A percentile compares a stretch with the other conserved stretches of the same genome.
phyloP scores from a whole-genome alignment of 305 asterid genomes.

The Fraxinus angustifolia region DNA sequence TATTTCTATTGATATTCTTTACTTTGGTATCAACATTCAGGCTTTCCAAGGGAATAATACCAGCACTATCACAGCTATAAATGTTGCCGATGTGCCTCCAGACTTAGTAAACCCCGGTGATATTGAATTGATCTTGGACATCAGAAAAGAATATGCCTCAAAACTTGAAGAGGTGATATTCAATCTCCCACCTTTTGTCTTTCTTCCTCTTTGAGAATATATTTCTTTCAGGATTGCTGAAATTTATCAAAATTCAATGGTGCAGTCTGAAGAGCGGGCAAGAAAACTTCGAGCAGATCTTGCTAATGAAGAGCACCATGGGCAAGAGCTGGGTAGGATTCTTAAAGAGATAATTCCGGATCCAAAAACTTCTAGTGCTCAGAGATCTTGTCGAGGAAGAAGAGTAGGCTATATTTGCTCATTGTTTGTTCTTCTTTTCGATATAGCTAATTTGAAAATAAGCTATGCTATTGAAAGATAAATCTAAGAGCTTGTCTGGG shows the following conservation, averaged over 20 bases:
- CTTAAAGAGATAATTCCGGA: constrained; percentile 66
- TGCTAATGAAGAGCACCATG: constrained; percentile 77
- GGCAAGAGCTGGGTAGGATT: constrained; percentile 69
- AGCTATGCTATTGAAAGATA: constrained; percentile 2
- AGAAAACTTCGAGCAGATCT: constrained; percentile 79
- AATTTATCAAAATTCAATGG: constrained; percentile 19
- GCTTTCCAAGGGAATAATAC: constrained; percentile 45
- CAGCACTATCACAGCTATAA: constrained; percentile 27
- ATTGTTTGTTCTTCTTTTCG: constrained; percentile 16
- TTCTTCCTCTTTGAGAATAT: background rate
- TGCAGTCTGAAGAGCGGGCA: constrained; percentile 86
- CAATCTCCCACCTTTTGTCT: background rate
- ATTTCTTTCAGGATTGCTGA: background rate
- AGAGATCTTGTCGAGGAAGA: constrained; percentile 62
- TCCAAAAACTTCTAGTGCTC: constrained; percentile 45
- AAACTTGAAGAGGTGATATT: constrained; percentile 67
- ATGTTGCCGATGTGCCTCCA: constrained; percentile 42
- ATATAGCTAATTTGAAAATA: constrained; percentile 7
- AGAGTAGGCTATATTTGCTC: constrained; percentile 44
- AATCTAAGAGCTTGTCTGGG: background rate
- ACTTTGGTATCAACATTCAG: constrained; percentile 35
- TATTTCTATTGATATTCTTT: constrained; percentile 6
- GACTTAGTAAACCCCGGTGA: constrained; percentile 47
- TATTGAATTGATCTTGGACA: constrained; percentile 52
- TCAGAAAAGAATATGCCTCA: constrained; percentile 65